Base-by-base conservation (phyloP, 2,329 filamentous ascomycete genomes). In the Colletotrichum liriopes region DNA sequence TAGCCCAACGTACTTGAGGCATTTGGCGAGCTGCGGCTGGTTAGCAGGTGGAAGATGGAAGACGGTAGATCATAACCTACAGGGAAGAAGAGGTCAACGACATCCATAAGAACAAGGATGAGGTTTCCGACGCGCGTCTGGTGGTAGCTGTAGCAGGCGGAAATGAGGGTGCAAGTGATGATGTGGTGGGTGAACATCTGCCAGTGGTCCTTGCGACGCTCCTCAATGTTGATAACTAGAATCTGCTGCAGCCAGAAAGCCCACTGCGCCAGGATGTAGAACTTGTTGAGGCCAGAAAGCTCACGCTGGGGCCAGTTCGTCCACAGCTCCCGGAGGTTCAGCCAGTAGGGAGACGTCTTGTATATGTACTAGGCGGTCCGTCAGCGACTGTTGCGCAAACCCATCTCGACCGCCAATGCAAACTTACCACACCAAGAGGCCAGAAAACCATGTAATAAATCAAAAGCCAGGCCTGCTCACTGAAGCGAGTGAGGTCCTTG, bases 141-240 rank as follows among this genome's bases (percentile, higher is more conserved):
- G 79, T 96, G 92, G 81, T 97, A 98, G 75, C 91, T 90, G 81
- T 98, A 98, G 75, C 93, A 96, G 41, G 91, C 89, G 69, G 91
- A 91, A 75, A 99, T 91, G 55, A 99, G 90, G 6, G 87, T 86
- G 78, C 92, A 94, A 26, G 96, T 99, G 80, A 98, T 91, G 79
- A 98, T 90, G 84, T 99, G 96, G 82, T 98, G 96, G 23, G 91
- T 92, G 76, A 98, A 91, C 96, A 98, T 98, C 83, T 98, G 96
- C 85, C 91, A 93, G 83, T 98, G 93, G 78, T 99, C 96, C 84
- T 98, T 98, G 78, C 96, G 90, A 75, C 93, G 91, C 83, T 97
- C 94, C 83, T 99, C 96, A 72, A 98, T 95, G 83, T 98, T 93
- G 81, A 98, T 94, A 70, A 98, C 94, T 41, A 98, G 86, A 75